These are phyloP conservation scores for Epithele typhae DNA, from an alignment of 768 basidiomycete species.

Conservation along the genomic window DNA sequence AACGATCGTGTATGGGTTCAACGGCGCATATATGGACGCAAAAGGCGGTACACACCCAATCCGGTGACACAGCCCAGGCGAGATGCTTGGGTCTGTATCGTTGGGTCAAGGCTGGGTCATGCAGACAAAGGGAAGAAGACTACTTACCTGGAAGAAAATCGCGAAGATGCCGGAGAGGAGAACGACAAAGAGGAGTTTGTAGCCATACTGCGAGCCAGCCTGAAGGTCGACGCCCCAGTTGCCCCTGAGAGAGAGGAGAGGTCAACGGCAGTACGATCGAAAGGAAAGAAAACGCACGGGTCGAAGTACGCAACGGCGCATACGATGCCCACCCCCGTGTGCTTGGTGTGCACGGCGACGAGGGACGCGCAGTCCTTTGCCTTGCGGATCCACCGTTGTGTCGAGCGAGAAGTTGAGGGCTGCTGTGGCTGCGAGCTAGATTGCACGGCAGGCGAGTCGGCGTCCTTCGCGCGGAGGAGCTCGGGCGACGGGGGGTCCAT, in stretches of 20 bases:
- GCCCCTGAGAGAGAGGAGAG: slow-evolving; percentile 39
- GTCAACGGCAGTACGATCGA: slow-evolving; percentile 1
- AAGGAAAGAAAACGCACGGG: slow-evolving; percentile 51
- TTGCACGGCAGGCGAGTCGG: too few relatives aligned
- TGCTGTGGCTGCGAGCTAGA: too few relatives aligned
- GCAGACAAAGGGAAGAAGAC: neutral
- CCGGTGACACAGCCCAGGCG: slow-evolving; percentile 82
- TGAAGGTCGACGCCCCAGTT: slow-evolving; percentile 92
- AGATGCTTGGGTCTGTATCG: slow-evolving; percentile 61
- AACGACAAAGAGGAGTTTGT: slow-evolving; percentile 81
- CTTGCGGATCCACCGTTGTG: neutral
- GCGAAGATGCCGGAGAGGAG: slow-evolving; percentile 80
- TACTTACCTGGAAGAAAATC: slow-evolving; percentile 68
- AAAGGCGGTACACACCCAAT: slow-evolving; percentile 44
- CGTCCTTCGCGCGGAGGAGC: too few relatives aligned
- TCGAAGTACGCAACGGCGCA: slow-evolving; percentile 89
- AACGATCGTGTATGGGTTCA: neutral
- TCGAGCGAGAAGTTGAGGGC: neutral
- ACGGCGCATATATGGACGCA: neutral
- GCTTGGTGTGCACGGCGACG: slow-evolving; percentile 46
- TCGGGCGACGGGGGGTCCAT: neutral
- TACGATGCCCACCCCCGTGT: slow-evolving; percentile 80
- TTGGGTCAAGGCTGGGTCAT: neutral
- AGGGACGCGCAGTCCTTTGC: slow-evolving; percentile 3
- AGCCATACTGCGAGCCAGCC: slow-evolving; percentile 83